A percentile compares a stretch with the other conserved stretches of the same genome.
Conservation (phyloP, 495 filamentous ascomycete genomes). For the Neurospora terricola region DNA sequence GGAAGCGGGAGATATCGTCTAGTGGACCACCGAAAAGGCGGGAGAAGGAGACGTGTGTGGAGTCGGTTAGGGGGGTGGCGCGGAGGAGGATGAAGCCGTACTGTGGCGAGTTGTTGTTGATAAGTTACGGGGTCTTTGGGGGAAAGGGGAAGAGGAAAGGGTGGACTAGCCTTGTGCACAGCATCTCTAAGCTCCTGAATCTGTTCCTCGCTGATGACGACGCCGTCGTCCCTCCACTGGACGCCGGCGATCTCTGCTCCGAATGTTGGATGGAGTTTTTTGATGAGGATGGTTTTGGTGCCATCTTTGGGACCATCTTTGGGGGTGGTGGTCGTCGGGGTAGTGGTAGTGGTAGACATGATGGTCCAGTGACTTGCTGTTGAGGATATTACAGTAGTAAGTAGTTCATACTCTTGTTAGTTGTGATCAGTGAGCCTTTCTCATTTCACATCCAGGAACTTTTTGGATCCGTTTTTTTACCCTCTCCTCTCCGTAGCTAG, state of each 20-base stretch:
- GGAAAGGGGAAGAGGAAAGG: background rate
- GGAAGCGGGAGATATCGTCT: constrained; percentile 47
- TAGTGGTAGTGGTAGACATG: background rate
- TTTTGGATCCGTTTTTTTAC: background rate
- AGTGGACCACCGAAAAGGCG: constrained; percentile 33
- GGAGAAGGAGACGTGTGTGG: constrained; percentile 45
- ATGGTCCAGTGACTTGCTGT: background rate
- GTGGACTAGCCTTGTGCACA: constrained; percentile 34
- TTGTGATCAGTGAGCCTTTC: background rate
- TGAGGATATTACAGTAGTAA: background rate
- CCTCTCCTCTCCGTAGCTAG: background rate
- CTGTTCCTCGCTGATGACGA: constrained; percentile 35
- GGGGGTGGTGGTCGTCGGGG: constrained; percentile 1
- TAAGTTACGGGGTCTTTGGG: background rate
- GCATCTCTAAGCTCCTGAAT: constrained; percentile 38
- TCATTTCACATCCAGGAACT: background rate
- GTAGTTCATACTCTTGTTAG: background rate
- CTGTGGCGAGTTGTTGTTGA: constrained; percentile 16
- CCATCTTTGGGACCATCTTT: constrained; percentile 18
- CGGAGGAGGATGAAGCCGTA: constrained; percentile 51
- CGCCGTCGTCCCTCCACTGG: constrained; percentile 25
- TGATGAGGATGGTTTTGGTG: constrained; percentile 33
- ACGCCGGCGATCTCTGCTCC: constrained; percentile 44
- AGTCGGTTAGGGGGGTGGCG: constrained; percentile 40
- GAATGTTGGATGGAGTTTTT: constrained; percentile 43